Base-by-base conservation (phyloP, 176 grass and related monocot species). In the Sorghum bicolor region DNA sequence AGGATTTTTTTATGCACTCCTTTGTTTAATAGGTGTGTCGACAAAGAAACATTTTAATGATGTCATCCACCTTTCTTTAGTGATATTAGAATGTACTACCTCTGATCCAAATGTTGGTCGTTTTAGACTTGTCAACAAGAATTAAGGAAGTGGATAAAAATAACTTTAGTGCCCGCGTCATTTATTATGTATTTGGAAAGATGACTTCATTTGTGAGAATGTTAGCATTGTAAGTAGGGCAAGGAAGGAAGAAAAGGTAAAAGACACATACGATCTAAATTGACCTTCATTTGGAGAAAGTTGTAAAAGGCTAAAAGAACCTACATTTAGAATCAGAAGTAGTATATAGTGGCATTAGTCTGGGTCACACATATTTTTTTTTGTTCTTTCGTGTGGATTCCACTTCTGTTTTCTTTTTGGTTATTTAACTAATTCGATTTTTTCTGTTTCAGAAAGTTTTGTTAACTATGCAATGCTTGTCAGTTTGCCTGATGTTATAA, bases 11-110 rank as follows among this genome's bases (percentile, higher is more conserved):
- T 28, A 55, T 83, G 37, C 48, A 55, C 16, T 66, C 16, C 11
- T 87, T 63, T 78, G 22, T 77, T n/a, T 83, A 64, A 40, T 77
- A 60, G 25, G 32, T 32, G 62, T 83, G 41, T 78, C 70, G 83
- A 26, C 41, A 77, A 70, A 57, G 68, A 39, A 82, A 50, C 16
- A n/a, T 43, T 63, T 26, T 8, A 9, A 16, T 77, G 39, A 24
- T 69, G 25, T 55, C 74, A 9, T 31, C 25, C 8, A 55, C 22
- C 19, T 65, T 87, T 67, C 33, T 78, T 72, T 25, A 29, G 34
- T 58, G 34, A 34, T 67, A n/a, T 64, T 76, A 33, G 50, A 73
- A 74, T 60, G 22, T 52, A 52, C 48, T 52, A 52, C 48, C 48
- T 19, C 16, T 0, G 17, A 52, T 24, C 22, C 53, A 58, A 58